phyloP scores from a whole-genome alignment of 2,329 filamentous ascomycete genomes.

The Paecilomyces sp. region DNA sequence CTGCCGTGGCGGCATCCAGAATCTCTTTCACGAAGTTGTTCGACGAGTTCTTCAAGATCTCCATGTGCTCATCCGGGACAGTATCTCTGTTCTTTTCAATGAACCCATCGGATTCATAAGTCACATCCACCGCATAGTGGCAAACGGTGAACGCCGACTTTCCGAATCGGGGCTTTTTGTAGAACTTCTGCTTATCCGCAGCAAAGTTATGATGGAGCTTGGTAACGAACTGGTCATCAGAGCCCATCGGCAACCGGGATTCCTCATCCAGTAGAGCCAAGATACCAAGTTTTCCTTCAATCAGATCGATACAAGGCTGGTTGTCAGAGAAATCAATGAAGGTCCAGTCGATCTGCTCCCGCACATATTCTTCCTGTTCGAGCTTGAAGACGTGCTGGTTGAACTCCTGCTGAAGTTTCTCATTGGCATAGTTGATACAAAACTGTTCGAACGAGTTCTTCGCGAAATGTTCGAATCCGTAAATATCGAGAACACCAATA shows the following conservation, averaged over 20 bases:
- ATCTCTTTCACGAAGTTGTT: conserved; percentile 83
- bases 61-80: conserved; percentile 96
- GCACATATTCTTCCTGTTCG: conserved; percentile 94
- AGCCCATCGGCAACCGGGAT: conserved; percentile 91
- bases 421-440: conserved; percentile 99
- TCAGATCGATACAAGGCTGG: conserved; percentile 96
- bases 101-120: conserved; percentile 97
- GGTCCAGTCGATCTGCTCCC: conserved; percentile 96
- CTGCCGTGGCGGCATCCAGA: conserved; percentile 73
- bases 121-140: conserved; percentile 96
- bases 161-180: conserved; percentile 96
- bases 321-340: conserved; percentile 99
- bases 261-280: conserved; percentile 91
- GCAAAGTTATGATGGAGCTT: conserved; percentile 94
- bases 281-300: conserved; percentile 93
- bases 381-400: conserved; percentile 99
- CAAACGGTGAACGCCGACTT: conserved; percentile 97
- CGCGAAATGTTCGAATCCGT: conserved; percentile 97
- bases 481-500: conserved; percentile 98
- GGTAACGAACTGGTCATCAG: conserved; percentile 91
- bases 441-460: conserved; percentile 99
- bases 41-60: conserved; percentile 73
- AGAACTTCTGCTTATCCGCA: conserved; percentile 86
- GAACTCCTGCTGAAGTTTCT: conserved; percentile 98
- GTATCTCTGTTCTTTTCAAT: conserved; percentile 99